Evolutionary conservation across 805 yeast species (phyloP).

Genomic region (Myxozyma vanderwaltii): DNA sequence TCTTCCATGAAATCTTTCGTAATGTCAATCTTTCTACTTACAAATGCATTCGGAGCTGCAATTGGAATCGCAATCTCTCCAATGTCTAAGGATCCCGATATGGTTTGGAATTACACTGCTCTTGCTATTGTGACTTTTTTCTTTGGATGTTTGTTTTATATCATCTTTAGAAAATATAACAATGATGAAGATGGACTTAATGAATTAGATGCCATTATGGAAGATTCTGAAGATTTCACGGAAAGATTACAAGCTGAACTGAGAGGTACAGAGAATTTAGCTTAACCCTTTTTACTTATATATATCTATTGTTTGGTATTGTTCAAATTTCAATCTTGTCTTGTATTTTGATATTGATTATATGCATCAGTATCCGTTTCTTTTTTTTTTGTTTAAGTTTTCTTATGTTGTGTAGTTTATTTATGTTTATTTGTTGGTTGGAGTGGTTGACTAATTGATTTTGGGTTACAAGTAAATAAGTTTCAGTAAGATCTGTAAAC

Average conservation of each 20-base stretch:
- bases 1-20: slow-evolving; percentile 64
- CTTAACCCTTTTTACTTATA: slow-evolving; percentile 5
- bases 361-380: no score
- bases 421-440: no score
- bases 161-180: slow-evolving; percentile 58
- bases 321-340: no score
- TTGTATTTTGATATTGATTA: no score
- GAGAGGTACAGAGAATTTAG: slow-evolving; percentile 24
- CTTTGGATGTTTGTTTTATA: slow-evolving; percentile 65
- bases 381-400: no score
- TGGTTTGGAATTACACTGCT: slow-evolving; percentile 68
- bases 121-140: slow-evolving; percentile 60
- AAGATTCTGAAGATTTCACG: neutral
- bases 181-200: slow-evolving; percentile 60
- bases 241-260: slow-evolving; percentile 15
- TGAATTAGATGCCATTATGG: slow-evolving; percentile 46
- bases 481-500: no score
- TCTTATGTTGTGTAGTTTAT: neutral
- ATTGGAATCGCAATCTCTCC: slow-evolving; percentile 72
- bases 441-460: neutral
- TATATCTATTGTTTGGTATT: no score
- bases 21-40: slow-evolving; percentile 63
- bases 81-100: slow-evolving; percentile 67
- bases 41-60: slow-evolving; percentile 77
- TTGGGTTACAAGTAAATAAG: no score